Base-by-base conservation (phyloP, 306 rosid species). In the Trifolium fragiferum region DNA sequence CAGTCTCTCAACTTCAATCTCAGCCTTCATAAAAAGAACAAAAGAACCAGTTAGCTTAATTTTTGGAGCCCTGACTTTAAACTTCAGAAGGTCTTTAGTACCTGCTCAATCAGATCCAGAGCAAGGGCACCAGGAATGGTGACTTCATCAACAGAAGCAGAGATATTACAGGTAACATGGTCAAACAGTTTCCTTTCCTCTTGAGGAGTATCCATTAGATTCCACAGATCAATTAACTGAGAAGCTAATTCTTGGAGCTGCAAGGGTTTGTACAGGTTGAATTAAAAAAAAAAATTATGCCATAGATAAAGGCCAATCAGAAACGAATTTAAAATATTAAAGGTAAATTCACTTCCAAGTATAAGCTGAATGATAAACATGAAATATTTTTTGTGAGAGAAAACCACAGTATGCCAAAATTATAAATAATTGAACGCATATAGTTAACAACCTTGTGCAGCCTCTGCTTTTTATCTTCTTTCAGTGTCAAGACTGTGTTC, bases 221-320 rank as follows among this genome's bases (percentile, higher is more conserved):
- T 92, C 99, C 99, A 95, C 32, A 95, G 87, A 87, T 95, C 97
- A 77, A 90, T 85, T 46, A 95, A 79, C 75, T 90, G 99, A 76
- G 97, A 82, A 70, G 98, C 97, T 55, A 89, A 83, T 76, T 95
- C 96, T 90, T 95, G 99, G 78, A 95, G 99, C 99, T 95, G 89
- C 77, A 74, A 40, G 61, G 40, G 47, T 16, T 16, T 50, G 78
- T 23, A 49, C 21, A 49, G 12, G 71, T 77, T 55, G 60, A 59
- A 40, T 38, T 32, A 73, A 69, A 37, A 19, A 68, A 25, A 68
- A 18, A 16, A 38, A 15, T 63, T 51, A 54, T 27, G 51, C 21
- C n/a, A 12, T 47, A 58, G 51, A 55, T 55, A 65, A 76, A 65
- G 47, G 55, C 44, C 78, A 13, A 76, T 43, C 61, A 27, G 8